Conservation (phyloP, 257 asterid species). For the Handroanthus guayacan region DNA sequence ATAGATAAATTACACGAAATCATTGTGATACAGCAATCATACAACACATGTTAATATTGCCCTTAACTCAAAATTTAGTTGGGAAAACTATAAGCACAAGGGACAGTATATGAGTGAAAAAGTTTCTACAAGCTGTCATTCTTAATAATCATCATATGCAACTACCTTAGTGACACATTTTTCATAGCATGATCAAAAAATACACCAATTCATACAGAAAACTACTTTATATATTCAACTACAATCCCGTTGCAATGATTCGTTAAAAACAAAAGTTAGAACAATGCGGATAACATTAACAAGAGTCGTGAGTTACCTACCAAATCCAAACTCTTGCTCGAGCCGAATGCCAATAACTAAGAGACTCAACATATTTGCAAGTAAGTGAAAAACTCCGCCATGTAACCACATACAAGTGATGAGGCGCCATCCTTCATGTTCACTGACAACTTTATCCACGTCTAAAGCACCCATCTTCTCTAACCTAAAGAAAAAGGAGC, state of each 20-base stretch:
- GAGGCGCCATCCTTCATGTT: constrained; percentile 90
- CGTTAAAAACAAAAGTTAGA: neutral
- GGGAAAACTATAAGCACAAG: neutral
- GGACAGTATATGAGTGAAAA: neutral
- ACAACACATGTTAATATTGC: neutral
- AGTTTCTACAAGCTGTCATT: neutral
- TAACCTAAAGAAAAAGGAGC: constrained; percentile 43
- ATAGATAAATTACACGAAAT: neutral
- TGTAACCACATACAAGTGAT: constrained; percentile 93
- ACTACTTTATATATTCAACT: neutral
- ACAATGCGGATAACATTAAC: neutral
- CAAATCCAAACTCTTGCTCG: constrained; percentile 93
- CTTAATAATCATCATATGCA: constrained; percentile 9
- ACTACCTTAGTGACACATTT: neutral
- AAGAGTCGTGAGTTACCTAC: constrained; percentile 45
- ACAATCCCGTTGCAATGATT: neutral
- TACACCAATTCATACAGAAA: neutral
- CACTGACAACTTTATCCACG: constrained; percentile 70
- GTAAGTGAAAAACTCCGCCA: constrained; percentile 85
- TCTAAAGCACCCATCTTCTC: constrained; percentile 90
- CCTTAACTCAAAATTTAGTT: neutral
- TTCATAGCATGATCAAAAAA: constrained; percentile 10
- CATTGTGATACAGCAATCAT: neutral
- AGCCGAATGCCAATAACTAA: constrained; percentile 84
- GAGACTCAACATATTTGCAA: constrained; percentile 93